Evolutionary conservation across 2,329 filamentous ascomycete genomes (phyloP), one percentile per base, ranked within the genome.

Genomic region (Fusarium cyanostomum): DNA sequence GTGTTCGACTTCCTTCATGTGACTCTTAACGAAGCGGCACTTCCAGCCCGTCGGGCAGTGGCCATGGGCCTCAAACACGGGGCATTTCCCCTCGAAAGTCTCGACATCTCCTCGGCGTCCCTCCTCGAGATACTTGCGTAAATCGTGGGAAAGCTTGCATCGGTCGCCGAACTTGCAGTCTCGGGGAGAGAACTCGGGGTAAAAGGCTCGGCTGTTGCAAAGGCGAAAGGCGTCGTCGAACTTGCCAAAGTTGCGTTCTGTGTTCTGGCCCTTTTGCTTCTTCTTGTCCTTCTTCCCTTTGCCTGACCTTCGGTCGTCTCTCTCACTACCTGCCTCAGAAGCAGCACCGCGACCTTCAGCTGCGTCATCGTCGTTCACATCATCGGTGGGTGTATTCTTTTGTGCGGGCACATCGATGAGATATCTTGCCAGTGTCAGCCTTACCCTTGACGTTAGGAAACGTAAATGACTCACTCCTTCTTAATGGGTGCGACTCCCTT

Each of bases 21-120:
- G 95, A 62, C 92, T 96, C 62, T 85, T 85, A 30, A 92, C 90
- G 72, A 97, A 96, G 18, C 94, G 90, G 75, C 95, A 99, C 75
- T 94, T 96, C 94, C 94, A 99, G 7, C 95, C 95, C 12, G 90
- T 86, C 44, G 86, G 84, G 71, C 95, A 99, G 61, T 83, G 86
- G 11, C 94, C 94, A 64, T 89, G 86, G 13, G 82, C 81, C 66
- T 92, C 89, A 75, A 88, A 97, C 8, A 96, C 85, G 1, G 94
- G 94, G 72, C 95, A 99, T 61, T 89, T 82, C 7, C 92, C 90
- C 37, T 82, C 84, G 70, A 96, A 90, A 0, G 90, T 92, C 6
- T 84, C 84, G 34, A 97, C 82, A 72, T 98, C 92, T 59, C 87
- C 87, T 39, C 92, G 87, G 66, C 94, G 94, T 60, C 93, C 91